A percentile compares a stretch with the other conserved stretches of the same genome.
Evolutionary conservation across 495 filamentous ascomycete genomes (phyloP).

Genomic region (Xylaria palmicola): DNA sequence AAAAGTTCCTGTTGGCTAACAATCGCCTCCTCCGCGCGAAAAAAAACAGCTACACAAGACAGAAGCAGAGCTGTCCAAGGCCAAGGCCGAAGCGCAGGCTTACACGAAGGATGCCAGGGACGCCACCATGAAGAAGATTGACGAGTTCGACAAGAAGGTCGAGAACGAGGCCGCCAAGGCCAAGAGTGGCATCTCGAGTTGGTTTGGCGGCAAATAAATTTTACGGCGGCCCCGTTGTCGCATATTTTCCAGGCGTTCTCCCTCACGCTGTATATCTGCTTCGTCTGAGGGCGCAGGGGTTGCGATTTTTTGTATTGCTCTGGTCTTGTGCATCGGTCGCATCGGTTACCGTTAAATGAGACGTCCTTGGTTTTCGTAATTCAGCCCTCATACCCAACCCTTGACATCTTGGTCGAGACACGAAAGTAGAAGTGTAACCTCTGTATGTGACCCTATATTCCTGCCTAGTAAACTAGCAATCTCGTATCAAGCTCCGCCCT

Average conservation of each 20-base stretch:
- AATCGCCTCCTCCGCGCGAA: conserved; percentile 9
- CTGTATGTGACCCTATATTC: too few relatives aligned
- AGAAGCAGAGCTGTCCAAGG: conserved; percentile 55
- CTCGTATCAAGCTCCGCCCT: too few relatives aligned
- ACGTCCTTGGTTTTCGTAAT: too few relatives aligned
- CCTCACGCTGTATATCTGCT: neutral
- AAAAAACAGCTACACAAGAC: conserved; percentile 59
- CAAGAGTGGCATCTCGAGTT: conserved; percentile 73
- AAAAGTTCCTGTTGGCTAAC: neutral
- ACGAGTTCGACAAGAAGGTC: conserved; percentile 70
- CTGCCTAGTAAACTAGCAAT: too few relatives aligned
- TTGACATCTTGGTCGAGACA: too few relatives aligned
- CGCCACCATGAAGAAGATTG: conserved; percentile 67
- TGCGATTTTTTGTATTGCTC: neutral
- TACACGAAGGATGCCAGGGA: conserved; percentile 59
- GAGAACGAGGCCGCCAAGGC: conserved; percentile 74
- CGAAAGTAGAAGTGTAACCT: too few relatives aligned
- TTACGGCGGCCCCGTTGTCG: neutral
- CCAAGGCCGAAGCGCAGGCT: conserved; percentile 55
- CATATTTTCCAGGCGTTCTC: neutral
- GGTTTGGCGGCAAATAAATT: conserved; percentile 71
- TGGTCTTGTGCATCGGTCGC: neutral
- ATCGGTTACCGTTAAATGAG: neutral
- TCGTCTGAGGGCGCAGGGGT: neutral
- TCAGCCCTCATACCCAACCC: neutral